A percentile compares a stretch with the other conserved stretches of the same genome.
Conservation (phyloP, 176 grass and related monocot species). For the Puccinellia tenuiflora region DNA sequence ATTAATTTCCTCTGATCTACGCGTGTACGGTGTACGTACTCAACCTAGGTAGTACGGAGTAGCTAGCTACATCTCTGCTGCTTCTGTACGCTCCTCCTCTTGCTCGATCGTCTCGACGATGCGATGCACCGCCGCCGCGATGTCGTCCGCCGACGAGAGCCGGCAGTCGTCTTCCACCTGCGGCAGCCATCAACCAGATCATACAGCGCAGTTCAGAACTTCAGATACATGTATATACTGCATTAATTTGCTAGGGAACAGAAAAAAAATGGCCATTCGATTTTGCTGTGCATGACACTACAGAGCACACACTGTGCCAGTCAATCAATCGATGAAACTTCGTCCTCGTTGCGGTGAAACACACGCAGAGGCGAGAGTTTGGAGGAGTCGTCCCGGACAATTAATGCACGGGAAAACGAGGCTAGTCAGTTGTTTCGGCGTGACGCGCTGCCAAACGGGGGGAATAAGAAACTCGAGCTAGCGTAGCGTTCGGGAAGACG, state of each 20-base stretch:
- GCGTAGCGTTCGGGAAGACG: background rate
- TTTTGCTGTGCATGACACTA: background rate
- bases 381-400: slow-evolving; percentile 12
- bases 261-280: background rate
- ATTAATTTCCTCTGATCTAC: background rate
- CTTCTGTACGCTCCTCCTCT: slow-evolving; percentile 19
- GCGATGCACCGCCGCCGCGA: slow-evolving; percentile 52
- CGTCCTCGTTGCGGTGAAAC: background rate
- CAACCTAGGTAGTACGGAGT: background rate
- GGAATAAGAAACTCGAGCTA: background rate
- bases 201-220: background rate
- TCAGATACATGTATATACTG: background rate
- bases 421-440: background rate
- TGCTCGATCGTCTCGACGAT: slow-evolving; percentile 39
- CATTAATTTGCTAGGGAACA: background rate
- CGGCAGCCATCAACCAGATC: background rate
- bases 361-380: background rate
- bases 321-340: background rate
- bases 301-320: background rate
- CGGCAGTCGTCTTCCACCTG: slow-evolving; percentile 77
- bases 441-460: background rate
- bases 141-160: slow-evolving; percentile 57
- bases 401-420: slow-evolving; percentile 21
- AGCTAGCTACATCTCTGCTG: background rate
- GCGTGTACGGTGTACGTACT: background rate